phyloP scores from a whole-genome alignment of 179 eudicot species.

The Pouteria campechiana region DNA sequence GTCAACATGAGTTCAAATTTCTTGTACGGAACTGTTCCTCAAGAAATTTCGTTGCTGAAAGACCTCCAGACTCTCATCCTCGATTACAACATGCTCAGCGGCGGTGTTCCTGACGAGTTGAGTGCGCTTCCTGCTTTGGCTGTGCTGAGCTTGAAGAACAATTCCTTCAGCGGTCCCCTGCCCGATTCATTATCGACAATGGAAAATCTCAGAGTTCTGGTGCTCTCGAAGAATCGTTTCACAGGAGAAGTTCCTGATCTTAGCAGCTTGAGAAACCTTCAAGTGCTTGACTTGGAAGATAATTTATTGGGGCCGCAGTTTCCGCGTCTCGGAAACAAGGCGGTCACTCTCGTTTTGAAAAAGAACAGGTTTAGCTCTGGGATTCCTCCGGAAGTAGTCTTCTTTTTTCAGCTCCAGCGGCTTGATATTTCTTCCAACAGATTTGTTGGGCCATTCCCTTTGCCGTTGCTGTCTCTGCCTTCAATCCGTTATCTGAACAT shows the following conservation, averaged over 20 bases:
- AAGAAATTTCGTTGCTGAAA: constrained; percentile 29
- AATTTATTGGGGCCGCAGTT: constrained; percentile 65
- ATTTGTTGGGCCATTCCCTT: constrained; percentile 71
- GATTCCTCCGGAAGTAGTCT: constrained; percentile 41
- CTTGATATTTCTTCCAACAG: constrained; percentile 72
- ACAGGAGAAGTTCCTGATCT: constrained; percentile 72
- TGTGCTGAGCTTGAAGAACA: constrained; percentile 66
- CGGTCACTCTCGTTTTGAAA: constrained; percentile 38
- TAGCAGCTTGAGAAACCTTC: constrained; percentile 40
- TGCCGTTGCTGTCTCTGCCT: constrained; percentile 56
- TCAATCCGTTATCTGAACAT: constrained; percentile 50
- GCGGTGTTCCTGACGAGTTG: constrained; percentile 42
- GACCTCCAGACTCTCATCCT: constrained; percentile 68
- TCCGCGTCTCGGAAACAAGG: constrained; percentile 45
- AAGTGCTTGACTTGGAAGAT: constrained; percentile 60
- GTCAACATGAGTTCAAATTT: constrained; percentile 69
- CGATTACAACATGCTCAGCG: constrained; percentile 53
- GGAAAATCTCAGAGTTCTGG: constrained; percentile 56
- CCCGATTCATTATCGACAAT: constrained; percentile 47
- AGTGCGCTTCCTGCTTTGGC: constrained; percentile 52
- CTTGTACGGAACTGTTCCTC: constrained; percentile 48
- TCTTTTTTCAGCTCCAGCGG: constrained; percentile 46
- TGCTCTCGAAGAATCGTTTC: constrained; percentile 55
- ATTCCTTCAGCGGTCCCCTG: constrained; percentile 56
- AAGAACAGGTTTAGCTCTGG: constrained; percentile 58